Base-by-base conservation (phyloP, 768 basidiomycete genomes). In the Collybiopsis luxurians region DNA sequence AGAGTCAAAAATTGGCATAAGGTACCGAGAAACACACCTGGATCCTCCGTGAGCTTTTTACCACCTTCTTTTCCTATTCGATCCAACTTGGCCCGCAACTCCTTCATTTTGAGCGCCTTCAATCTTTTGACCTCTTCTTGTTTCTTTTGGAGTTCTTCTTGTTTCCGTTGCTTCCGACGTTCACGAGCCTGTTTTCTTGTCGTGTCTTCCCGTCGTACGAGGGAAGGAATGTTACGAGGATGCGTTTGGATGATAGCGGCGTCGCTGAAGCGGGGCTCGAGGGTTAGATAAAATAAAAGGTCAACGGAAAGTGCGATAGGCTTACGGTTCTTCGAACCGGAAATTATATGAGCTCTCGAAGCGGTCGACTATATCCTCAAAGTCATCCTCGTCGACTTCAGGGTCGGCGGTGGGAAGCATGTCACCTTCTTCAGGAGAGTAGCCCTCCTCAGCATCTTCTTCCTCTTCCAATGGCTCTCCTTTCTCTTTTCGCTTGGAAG, bases 341-440 rank as follows among this genome's bases (percentile, higher is more conserved):
- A 97, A 97, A 71, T 98, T 98, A 74, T 98, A 99, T 15, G 90
- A 90, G n/a, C 84, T 85, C 73, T 99, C 97, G 61, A 98, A 99
- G 43, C 84, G 83, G 27, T 97, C 95, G 4, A 86, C 90, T 60
- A 91, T 85, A 43, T 96, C 92, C 53, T 97, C 94, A 63, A 97
- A 70, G 1, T 67, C 67, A 38, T 75, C 72, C 12, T 70, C 71
- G 1, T 69, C 69, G 21, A 65, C 64, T 0, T 66, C 67, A 13
- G 60, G 64, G 45, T 67, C 67, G 28, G 60, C 60, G 1, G 34
- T 59, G 44, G 63, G 51, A 30, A 38, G 61, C 27, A 55, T 55
- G 17, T 63, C 65, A 5, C 59, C 50, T 2, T 46, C 57, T 19
- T 67, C 64, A 9, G 60, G 46, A 0, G 62, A 60, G 24, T 65